Base-by-base conservation (phyloP, 108 stramenopile species). In the Discostella pseudostelligera region DNA sequence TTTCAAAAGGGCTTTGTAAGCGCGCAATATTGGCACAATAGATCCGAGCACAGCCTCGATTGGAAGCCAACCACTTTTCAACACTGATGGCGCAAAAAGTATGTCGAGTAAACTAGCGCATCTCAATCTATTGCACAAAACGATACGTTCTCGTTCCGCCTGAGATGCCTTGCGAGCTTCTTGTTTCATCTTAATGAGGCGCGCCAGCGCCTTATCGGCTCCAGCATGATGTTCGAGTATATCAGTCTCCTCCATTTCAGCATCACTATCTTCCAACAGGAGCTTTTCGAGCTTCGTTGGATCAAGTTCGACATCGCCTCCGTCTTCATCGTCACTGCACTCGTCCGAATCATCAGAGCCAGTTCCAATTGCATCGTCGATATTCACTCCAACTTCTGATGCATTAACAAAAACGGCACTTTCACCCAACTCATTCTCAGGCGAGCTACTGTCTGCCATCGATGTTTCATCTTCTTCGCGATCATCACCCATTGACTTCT, bases 191-290 rank as follows among this genome's bases (percentile, higher is more conserved):
- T 87, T 88, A 61, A 93, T 90, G 53, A 93, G 76, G 42, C 84
- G 81, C 0, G 89, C 92, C 14, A 93, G 75, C 2, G 92, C 92
- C 40, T 79, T 81, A 70, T 93, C 92, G 8, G 92, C 92, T 16
- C 89, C 92, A 63, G 84, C 92, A 65, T 93, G 92, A 72, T 93
- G 92, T 67, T 93, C 92, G 8, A 93, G 72, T 17, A 79, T 67
- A 28, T 70, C 85, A 58, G 50, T 50, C 22, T 69, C 69, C 29
- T 60, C 60, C 32, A 82, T 64, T 68, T 86, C 84, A 28, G 71
- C 85, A 54, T 90, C 88, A 56, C 86, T 90, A 51, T 88, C 87
- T 63, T 90, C 86, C 16, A 90, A 80, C 39, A 93, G 65, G 59
- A 93, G 70, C 37, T 84, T 78, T 59, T 88, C 76, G 4, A 93